Evolutionary conservation across 352 stramenopile species (phyloP).

Genomic region (Pythium plurisporium): DNA sequence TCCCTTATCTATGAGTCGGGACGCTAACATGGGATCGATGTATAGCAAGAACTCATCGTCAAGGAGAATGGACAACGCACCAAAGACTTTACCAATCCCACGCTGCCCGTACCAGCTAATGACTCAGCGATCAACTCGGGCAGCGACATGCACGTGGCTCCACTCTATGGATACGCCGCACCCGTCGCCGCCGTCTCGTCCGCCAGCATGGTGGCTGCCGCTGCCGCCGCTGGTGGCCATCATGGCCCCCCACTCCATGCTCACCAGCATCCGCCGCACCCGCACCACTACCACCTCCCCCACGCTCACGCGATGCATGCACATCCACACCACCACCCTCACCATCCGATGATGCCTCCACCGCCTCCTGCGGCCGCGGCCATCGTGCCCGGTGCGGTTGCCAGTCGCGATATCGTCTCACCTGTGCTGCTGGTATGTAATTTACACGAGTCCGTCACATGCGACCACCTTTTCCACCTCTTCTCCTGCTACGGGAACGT

Average conservation of each 20-base stretch:
- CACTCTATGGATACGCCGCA: conserved; percentile 15
- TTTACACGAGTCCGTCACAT: conserved; percentile 43
- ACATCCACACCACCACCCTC: conserved; percentile 1
- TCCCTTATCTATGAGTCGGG: not conserved
- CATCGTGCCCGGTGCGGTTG: conserved; percentile 12
- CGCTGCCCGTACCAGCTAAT: conserved; percentile 24
- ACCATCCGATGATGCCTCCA: conserved; percentile 3
- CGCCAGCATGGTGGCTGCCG: conserved; percentile 16
- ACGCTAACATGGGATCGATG: too few species aligned
- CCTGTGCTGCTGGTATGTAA: conserved; percentile 58
- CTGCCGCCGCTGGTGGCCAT: not conserved
- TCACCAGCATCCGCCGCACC: conserved; percentile 3
- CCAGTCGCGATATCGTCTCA: conserved; percentile 28
- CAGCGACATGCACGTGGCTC: conserved; percentile 15
- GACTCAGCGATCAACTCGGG: conserved; percentile 28
- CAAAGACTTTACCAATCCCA: conserved; percentile 46
- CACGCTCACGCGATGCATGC: not conserved
- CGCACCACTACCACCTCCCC: not conserved
- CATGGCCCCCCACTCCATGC: not conserved
- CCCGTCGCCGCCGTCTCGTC: conserved; percentile 9
- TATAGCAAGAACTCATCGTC: conserved; percentile 53
- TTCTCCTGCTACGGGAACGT: conserved; percentile 74
- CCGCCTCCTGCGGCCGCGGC: not conserved
- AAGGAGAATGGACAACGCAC: conserved; percentile 54
- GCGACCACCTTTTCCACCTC: conserved; percentile 62